phyloP scores from a whole-genome alignment of 108 stramenopile species.

The Conticribra weissflogii region DNA sequence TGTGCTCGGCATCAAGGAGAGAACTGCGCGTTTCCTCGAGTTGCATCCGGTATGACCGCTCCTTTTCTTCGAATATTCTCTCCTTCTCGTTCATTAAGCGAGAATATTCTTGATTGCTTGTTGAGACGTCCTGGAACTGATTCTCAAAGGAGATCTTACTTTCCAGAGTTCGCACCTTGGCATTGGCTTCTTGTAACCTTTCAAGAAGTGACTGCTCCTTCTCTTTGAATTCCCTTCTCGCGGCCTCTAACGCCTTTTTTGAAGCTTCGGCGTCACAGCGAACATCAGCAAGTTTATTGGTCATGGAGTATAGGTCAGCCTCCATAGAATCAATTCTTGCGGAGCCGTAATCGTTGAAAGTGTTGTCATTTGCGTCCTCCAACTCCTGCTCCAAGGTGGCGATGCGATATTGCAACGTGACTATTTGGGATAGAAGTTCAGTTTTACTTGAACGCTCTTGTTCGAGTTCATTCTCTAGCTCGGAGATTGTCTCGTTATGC shows the following conservation, averaged over 20 bases:
- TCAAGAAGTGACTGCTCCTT: slow-evolving; percentile 5
- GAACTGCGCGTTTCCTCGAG: background rate
- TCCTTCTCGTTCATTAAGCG: too few species aligned
- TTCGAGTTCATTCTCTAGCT: slow-evolving; percentile 34
- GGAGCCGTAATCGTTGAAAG: background rate
- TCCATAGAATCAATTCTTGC: slow-evolving; percentile 13
- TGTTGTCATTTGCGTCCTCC: slow-evolving; percentile 23
- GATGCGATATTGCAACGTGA: slow-evolving; percentile 32
- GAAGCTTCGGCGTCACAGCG: slow-evolving; percentile 12
- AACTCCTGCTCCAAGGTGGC: slow-evolving; percentile 32
- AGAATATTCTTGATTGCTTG: too few species aligned
- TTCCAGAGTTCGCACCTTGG: background rate
- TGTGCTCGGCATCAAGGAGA: background rate
- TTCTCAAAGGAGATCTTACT: background rate
- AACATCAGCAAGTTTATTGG: slow-evolving; percentile 3
- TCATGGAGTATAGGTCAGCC: slow-evolving; percentile 17
- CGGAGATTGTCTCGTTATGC: slow-evolving; percentile 31
- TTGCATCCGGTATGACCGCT: too few species aligned
- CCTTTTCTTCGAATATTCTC: too few species aligned
- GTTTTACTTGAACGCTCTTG: slow-evolving; percentile 24
- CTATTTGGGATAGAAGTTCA: slow-evolving; percentile 24
- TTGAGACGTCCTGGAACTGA: background rate
- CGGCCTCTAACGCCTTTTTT: slow-evolving; percentile 17
- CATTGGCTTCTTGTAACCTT: slow-evolving; percentile 2
- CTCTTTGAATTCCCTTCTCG: slow-evolving; percentile 14